A percentile compares a stretch with the other conserved stretches of the same genome.
Conservation (phyloP, 805 yeast genomes). For the Candida saitoana region DNA sequence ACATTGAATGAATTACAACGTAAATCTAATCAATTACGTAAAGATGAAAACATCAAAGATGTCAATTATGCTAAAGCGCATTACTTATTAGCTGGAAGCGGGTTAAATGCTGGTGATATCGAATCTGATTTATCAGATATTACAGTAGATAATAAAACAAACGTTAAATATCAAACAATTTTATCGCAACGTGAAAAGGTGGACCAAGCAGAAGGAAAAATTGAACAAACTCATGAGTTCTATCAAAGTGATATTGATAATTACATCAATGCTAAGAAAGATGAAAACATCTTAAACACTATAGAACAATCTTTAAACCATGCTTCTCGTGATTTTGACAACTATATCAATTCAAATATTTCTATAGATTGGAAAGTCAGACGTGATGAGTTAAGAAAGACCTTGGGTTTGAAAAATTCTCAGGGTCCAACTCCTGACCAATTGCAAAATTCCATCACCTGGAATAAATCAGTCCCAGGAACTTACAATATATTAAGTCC, state of each 20-base stretch:
- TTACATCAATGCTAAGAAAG: constrained; percentile 66
- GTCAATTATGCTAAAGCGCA: constrained; percentile 66
- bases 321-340: constrained; percentile 82
- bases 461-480: constrained; percentile 35
- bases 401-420: constrained; percentile 49
- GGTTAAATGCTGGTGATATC: constrained; percentile 80
- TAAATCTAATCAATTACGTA: constrained; percentile 57
- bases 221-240: constrained; percentile 7
- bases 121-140: constrained; percentile 51
- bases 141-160: constrained; percentile 3
- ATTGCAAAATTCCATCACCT: constrained; percentile 23
- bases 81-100: constrained; percentile 84
- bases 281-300: constrained; percentile 75
- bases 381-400: constrained; percentile 67
- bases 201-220: constrained; percentile 4
- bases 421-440: constrained; percentile 4
- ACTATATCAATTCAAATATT: constrained; percentile 65
- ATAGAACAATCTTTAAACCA: constrained; percentile 73
- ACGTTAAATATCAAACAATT: not conserved
- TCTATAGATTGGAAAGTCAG: constrained; percentile 81
- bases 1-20: constrained; percentile 75
- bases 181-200: constrained; percentile 4
- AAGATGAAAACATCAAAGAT: constrained; percentile 29
- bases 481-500: constrained; percentile 32
- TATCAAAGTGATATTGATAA: constrained; percentile 45